phyloP scores from a whole-genome alignment of 202 grass and related monocot species.

The Digitaria exilis region DNA sequence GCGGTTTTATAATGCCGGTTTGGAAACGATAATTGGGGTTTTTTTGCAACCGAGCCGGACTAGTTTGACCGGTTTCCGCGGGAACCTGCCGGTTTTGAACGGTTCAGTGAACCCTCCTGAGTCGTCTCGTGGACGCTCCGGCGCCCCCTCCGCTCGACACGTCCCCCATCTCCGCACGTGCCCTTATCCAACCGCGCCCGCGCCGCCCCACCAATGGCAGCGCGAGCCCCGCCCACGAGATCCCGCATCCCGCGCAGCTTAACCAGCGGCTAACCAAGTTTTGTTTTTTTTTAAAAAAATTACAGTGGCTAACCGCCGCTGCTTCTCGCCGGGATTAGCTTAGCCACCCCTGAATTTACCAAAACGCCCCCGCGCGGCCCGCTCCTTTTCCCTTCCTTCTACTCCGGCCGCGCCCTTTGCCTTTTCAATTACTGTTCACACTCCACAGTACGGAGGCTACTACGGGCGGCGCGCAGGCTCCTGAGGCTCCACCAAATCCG shows the following conservation, averaged over 20 bases:
- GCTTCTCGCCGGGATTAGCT: background rate
- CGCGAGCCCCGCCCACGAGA: slow-evolving; percentile 25
- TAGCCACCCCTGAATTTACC: background rate
- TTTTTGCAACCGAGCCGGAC: too few species aligned
- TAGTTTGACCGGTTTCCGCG: too few species aligned
- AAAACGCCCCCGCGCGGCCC: background rate
- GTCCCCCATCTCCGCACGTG: background rate
- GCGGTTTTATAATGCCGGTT: too few species aligned
- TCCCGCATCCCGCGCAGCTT: background rate
- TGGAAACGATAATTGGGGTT: too few species aligned
- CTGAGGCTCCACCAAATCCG: slow-evolving; percentile 9
- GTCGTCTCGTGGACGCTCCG: background rate
- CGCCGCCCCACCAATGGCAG: slow-evolving; percentile 9
- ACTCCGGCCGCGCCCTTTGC: too few species aligned
- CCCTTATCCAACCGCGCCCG: background rate
- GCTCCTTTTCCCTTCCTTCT: background rate
- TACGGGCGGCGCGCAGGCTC: slow-evolving; percentile 4
- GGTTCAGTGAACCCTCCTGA: too few species aligned
- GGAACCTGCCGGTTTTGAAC: too few species aligned
- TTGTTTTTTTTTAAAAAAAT: too few species aligned
- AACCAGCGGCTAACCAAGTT: slow-evolving; percentile 6
- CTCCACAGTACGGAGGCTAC: slow-evolving; percentile 29
- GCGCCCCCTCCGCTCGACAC: background rate
- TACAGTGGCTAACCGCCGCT: background rate
- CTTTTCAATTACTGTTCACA: slow-evolving; percentile 37